Base-by-base conservation (phyloP, 176 grass and related monocot species). In the Poa pratensis region DNA sequence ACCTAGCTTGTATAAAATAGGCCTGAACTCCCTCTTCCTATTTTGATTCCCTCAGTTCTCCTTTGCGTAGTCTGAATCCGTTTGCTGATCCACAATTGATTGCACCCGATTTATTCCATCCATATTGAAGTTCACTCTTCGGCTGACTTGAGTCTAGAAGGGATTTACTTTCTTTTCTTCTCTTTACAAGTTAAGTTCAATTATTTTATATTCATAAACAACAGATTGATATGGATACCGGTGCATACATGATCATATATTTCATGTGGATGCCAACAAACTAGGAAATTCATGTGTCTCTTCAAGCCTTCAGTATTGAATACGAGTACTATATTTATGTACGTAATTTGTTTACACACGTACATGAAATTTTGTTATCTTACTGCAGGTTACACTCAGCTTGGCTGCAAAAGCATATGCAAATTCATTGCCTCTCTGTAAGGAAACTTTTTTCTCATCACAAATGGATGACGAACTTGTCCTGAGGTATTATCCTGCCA, bases 381-480 rank as follows among this genome's bases (percentile, higher is more conserved):
- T 76, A 50, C 37, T 80, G 54, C 80, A 98, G 95, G 95, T 98
- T 18, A 95, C 93, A 14, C 91, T 95, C 76, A 98, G 95, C 83
- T 93, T 95, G 87, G 95, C 93, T 65, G 93, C 95, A 88, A 93
- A 98, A 98, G 92, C 87, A 75, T 98, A 88, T 83, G 90, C 90
- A 88, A 93, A 93, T 86, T 95, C 92, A 50, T 83, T 95, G 68
- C 70, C 93, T 48, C 90, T 98, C 65, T 98, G 93, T 35, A 98
- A 89, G 76, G 95, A 98, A 80, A 98, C 95, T 80, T 98, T 98
- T 90, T 98, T 95, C 87, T 93, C 93, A 22, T 69, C 89, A 61
- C 69, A 94, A n/a, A 95, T 95, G 91, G 93, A 93, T 69, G 91
- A 98, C 90, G 80, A 92, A 53, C 80, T 90, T 66, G 95, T 93